phyloP scores from a whole-genome alignment of 768 basidiomycete species.

The Sistotremastrum niveocremeum region DNA sequence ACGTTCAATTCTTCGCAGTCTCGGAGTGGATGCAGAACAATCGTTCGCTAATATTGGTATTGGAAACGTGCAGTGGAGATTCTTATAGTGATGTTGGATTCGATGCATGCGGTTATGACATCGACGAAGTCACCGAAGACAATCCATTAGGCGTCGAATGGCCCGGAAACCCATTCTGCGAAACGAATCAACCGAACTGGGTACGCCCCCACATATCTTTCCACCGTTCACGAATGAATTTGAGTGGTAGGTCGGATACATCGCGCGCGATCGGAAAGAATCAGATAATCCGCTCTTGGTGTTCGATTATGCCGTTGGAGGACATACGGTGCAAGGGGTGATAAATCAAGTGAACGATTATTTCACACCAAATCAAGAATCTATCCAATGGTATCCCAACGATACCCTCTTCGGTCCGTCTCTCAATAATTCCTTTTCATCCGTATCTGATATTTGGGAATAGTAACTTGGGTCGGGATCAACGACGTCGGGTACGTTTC shows the following conservation, averaged over 20 bases:
- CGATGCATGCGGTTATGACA: slow-evolving; percentile 7
- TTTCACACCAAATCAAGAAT: slow-evolving; percentile 23
- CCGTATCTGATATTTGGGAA: not conserved
- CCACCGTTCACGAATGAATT: slow-evolving; percentile 26
- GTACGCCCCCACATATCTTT: slow-evolving; percentile 46
- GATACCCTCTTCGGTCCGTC: slow-evolving; percentile 12
- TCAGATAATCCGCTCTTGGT: slow-evolving; percentile 28
- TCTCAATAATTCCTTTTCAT: not conserved
- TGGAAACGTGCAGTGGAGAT: slow-evolving; percentile 35
- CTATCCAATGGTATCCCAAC: slow-evolving; percentile 5
- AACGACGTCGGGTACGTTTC: slow-evolving; percentile 44
- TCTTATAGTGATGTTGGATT: slow-evolving; percentile 38
- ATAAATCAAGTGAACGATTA: slow-evolving; percentile 22
- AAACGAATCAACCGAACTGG: slow-evolving; percentile 41
- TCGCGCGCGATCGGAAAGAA: slow-evolving; percentile 20
- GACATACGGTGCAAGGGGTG: slow-evolving; percentile 31
- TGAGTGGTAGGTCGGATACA: slow-evolving; percentile 14
- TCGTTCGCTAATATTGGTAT: not conserved
- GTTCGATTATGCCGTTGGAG: slow-evolving; percentile 45
- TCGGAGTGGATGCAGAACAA: not conserved
- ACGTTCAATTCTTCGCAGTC: slow-evolving; percentile 10
- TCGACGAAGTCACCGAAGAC: slow-evolving; percentile 13
- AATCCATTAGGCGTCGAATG: slow-evolving; percentile 36
- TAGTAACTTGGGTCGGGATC: slow-evolving; percentile 56
- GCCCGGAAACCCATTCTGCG: slow-evolving; percentile 37